A percentile compares a stretch with the other conserved stretches of the same genome.
phyloP scores from a whole-genome alignment of 176 grass and related monocot species.

The Oryza australiensis region DNA sequence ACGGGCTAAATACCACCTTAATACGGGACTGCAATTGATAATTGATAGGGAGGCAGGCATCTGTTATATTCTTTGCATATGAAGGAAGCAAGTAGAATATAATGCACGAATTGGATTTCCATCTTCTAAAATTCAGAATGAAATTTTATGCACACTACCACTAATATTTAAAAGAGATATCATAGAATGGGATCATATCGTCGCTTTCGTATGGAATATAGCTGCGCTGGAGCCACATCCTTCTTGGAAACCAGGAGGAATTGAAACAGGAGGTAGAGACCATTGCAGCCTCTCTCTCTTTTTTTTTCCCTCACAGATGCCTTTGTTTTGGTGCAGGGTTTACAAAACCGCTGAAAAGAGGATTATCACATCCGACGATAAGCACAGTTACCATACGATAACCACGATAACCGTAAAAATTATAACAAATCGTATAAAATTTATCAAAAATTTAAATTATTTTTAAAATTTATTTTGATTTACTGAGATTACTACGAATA shows the following conservation, averaged over 20 bases:
- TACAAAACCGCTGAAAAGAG: no score
- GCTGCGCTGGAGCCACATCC: background rate
- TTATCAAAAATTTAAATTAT: no score
- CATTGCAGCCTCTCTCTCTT: background rate
- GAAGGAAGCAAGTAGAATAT: background rate
- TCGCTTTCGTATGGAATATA: constrained; percentile 13
- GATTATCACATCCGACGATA: no score
- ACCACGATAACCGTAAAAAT: no score
- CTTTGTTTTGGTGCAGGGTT: no score
- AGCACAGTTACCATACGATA: no score
- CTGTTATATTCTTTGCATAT: background rate
- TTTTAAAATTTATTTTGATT: no score
- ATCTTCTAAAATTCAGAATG: background rate
- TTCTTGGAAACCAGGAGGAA: background rate
- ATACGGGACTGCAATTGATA: background rate
- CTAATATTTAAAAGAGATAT: background rate
- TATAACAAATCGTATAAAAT: no score
- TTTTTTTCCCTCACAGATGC: background rate
- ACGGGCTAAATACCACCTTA: no score
- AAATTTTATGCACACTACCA: background rate
- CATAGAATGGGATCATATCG: background rate
- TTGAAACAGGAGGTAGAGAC: background rate
- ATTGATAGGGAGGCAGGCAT: background rate
- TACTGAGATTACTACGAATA: no score
- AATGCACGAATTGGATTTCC: background rate